phyloP scores from a whole-genome alignment of 345 rosid genomes.

The Linum lewisii region DNA sequence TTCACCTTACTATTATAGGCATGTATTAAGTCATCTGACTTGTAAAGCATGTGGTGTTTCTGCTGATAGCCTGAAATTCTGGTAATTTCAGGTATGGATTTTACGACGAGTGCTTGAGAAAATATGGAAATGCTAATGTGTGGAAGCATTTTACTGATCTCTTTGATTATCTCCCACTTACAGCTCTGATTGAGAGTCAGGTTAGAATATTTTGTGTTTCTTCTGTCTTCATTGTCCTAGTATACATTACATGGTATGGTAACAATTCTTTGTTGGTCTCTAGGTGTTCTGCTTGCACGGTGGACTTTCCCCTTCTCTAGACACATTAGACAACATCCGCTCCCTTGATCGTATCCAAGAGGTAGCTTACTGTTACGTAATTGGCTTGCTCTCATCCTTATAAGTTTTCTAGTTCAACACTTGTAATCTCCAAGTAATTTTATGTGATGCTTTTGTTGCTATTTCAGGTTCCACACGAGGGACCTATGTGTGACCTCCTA shows the following conservation, averaged over 20 bases:
- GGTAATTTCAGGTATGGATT: conserved; percentile 24
- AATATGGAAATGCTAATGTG: conserved; percentile 33
- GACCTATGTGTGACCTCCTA: conserved; percentile 3
- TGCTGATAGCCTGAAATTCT: neutral
- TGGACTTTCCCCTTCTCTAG: conserved; percentile 31
- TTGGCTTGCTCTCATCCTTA: neutral
- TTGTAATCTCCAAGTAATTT: neutral
- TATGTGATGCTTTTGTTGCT: neutral
- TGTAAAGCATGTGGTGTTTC: neutral
- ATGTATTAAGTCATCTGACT: neutral
- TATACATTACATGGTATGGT: conserved; percentile 1
- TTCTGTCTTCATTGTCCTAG: neutral
- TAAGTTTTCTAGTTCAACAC: neutral
- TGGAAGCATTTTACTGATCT: conserved; percentile 32
- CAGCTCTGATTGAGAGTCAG: conserved; percentile 28
- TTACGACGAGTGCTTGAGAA: conserved; percentile 28
- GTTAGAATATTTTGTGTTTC: conserved; percentile 8
- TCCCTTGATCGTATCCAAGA: conserved; percentile 28
- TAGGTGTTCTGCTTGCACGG: conserved; percentile 30
- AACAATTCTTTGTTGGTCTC: conserved; percentile 4
- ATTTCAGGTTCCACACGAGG: conserved; percentile 5
- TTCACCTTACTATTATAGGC: neutral
- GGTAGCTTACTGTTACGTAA: conserved; percentile 8
- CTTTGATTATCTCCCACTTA: conserved; percentile 29
- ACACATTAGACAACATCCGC: conserved; percentile 27